These are phyloP conservation scores for Dalechampia spathulata DNA, from an alignment of 441 rosid species.

Conservation along the genomic window DNA sequence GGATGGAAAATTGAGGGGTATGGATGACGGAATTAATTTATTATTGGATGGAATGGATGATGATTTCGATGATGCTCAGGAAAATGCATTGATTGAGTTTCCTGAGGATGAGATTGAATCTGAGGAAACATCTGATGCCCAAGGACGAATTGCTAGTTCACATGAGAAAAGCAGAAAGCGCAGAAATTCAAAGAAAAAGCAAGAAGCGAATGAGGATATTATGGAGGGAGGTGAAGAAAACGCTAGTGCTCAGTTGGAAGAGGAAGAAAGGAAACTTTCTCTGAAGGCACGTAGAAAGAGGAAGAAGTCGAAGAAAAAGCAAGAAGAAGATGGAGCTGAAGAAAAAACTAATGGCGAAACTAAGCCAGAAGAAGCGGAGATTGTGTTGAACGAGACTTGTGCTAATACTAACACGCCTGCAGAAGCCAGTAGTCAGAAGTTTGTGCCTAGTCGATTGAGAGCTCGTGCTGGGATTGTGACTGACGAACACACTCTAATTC, in stretches of 20 bases:
- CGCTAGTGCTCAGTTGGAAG: slow-evolving; percentile 17
- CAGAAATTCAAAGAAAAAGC: slow-evolving; percentile 26
- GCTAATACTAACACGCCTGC: slow-evolving; percentile 15
- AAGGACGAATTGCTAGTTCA: slow-evolving; percentile 23
- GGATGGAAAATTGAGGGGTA: slow-evolving; percentile 52
- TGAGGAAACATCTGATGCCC: slow-evolving; percentile 23
- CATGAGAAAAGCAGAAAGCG: slow-evolving; percentile 34
- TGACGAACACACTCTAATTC: slow-evolving; percentile 59
- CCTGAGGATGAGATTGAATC: slow-evolving; percentile 18
- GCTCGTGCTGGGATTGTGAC: slow-evolving; percentile 43
- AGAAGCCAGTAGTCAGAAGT: slow-evolving; percentile 33
- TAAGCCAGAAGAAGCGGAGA: slow-evolving; percentile 22
- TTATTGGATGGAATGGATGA: slow-evolving; percentile 41
- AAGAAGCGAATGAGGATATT: slow-evolving; percentile 21
- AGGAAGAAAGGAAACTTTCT: slow-evolving; percentile 24
- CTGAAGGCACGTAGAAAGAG: slow-evolving; percentile 35
- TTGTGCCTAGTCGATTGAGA: slow-evolving; percentile 71
- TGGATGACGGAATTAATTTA: slow-evolving; percentile 54
- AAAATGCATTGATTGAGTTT: slow-evolving; percentile 17
- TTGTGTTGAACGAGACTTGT: slow-evolving; percentile 21
- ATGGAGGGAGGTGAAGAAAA: slow-evolving; percentile 27
- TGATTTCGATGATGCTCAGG: slow-evolving; percentile 12
- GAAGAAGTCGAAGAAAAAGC: slow-evolving; percentile 26
- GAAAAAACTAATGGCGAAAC: slow-evolving; percentile 18
- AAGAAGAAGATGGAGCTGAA: slow-evolving; percentile 16